Evolutionary conservation across 2,329 filamentous ascomycete genomes (phyloP).

Genomic region (Diaporthe helianthi): DNA sequence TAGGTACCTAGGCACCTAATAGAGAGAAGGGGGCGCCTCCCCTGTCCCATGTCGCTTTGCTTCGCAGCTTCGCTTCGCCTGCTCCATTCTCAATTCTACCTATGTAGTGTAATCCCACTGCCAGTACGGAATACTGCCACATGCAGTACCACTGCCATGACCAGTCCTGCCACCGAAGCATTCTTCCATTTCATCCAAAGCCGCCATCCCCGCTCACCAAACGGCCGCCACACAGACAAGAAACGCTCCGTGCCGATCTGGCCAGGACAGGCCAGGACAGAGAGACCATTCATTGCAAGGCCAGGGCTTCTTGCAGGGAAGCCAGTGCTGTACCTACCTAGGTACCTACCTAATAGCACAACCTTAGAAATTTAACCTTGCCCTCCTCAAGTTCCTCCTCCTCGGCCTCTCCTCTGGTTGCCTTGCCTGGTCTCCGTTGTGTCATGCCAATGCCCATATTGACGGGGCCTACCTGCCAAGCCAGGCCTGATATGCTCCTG

Average conservation of each 20-base stretch:
- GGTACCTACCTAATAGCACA: neutral
- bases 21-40: neutral
- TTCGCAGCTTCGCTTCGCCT: constrained; percentile 8
- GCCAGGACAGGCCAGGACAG: constrained; percentile 19
- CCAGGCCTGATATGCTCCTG: neutral
- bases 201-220: constrained; percentile 23
- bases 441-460: constrained; percentile 13
- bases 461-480: constrained; percentile 7
- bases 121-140: too few relatives aligned
- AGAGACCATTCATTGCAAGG: neutral
- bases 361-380: constrained; percentile 7
- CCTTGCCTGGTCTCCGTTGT: neutral
- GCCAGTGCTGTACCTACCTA: neutral
- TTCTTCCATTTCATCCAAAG: constrained; percentile 19
- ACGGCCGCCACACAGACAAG: constrained; percentile 20
- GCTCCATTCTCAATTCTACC: constrained; percentile 7
- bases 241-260: constrained; percentile 23
- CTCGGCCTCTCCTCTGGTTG: neutral
- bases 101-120: neutral
- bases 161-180: neutral
- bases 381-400: neutral
- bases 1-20: neutral
- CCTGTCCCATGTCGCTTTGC: constrained; percentile 13
- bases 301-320: constrained; percentile 5
- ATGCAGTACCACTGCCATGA: neutral